These are phyloP conservation scores for Phalaenopsis aphrodite DNA, from an alignment of 106 monocot genomes.

Conservation along the genomic window DNA sequence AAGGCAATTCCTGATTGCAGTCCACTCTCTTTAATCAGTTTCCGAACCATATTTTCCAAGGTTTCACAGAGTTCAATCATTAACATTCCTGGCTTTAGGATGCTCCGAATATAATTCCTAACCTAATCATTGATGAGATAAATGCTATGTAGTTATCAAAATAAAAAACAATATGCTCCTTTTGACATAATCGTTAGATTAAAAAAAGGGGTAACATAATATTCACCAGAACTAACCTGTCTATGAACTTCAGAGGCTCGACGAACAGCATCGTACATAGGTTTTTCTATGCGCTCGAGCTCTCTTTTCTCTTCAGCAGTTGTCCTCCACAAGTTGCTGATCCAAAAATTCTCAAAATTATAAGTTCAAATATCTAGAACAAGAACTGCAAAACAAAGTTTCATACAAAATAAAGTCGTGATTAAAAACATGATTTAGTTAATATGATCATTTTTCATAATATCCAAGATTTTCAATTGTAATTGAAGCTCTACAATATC, in stretches of 20 bases:
- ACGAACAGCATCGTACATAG: slow-evolving; percentile 85
- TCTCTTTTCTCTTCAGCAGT: slow-evolving; percentile 97
- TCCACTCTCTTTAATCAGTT: slow-evolving; percentile 86
- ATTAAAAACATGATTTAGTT: background rate
- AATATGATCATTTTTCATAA: background rate
- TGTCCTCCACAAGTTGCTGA: slow-evolving; percentile 88
- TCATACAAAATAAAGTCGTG: background rate
- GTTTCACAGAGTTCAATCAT: slow-evolving; percentile 97
- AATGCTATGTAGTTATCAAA: background rate
- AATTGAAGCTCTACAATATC: background rate
- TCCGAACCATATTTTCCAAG: slow-evolving; percentile 89
- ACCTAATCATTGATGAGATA: slow-evolving; percentile 40
- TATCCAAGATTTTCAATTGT: background rate
- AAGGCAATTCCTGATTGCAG: slow-evolving; percentile 98
- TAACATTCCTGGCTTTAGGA: slow-evolving; percentile 86
- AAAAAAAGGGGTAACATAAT: background rate
- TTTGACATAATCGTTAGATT: background rate
- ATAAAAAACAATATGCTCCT: background rate
- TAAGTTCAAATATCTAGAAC: background rate
- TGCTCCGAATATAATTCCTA: slow-evolving; percentile 77
- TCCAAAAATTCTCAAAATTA: slow-evolving; percentile 11
- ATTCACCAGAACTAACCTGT: slow-evolving; percentile 27
- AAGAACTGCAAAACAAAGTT: background rate
- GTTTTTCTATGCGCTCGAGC: slow-evolving; percentile 80
- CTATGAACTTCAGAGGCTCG: slow-evolving; percentile 99